phyloP scores from a whole-genome alignment of 768 basidiomycete genomes.

The Lentinula raphanica region DNA sequence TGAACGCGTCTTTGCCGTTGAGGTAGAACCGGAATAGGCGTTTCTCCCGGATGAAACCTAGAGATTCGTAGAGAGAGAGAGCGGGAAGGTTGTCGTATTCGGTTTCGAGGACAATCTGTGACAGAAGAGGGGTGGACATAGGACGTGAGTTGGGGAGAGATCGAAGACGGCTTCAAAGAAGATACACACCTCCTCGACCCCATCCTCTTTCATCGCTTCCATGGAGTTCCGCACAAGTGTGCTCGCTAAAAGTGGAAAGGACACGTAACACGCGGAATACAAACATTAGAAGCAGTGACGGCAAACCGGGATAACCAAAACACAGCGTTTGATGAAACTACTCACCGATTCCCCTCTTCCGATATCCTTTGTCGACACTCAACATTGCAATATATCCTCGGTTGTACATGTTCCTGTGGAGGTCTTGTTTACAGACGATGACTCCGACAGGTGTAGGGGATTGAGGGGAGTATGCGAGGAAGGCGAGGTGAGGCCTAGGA shows the following conservation, averaged over 20 bases:
- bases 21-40: conserved; percentile 92
- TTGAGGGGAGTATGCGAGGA: conserved; percentile 43
- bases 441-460: conserved; percentile 73
- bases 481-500: conserved; percentile 85
- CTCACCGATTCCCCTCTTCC: conserved; percentile 90
- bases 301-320: conserved; percentile 27
- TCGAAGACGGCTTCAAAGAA: not conserved
- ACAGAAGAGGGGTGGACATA: not conserved
- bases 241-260: conserved; percentile 54
- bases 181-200: conserved; percentile 77
- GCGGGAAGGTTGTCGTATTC: conserved; percentile 91
- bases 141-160: conserved; percentile 1
- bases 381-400: conserved; percentile 99
- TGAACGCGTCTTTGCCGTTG: conserved; percentile 94
- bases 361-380: conserved; percentile 76
- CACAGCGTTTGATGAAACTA: conserved; percentile 18
- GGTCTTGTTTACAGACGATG: conserved; percentile 95
- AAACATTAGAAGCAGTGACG: conserved; percentile 34
- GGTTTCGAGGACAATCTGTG: conserved; percentile 89
- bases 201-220: conserved; percentile 74
- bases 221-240: conserved; percentile 80
- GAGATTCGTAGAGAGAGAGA: conserved; percentile 80
- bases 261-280: not conserved
- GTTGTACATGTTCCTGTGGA: conserved; percentile 69
- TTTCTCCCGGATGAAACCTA: conserved; percentile 96